A percentile compares a stretch with the other conserved stretches of the same genome.
Evolutionary conservation across 257 asterid species (phyloP).

Genomic region (Paulownia fortunei): DNA sequence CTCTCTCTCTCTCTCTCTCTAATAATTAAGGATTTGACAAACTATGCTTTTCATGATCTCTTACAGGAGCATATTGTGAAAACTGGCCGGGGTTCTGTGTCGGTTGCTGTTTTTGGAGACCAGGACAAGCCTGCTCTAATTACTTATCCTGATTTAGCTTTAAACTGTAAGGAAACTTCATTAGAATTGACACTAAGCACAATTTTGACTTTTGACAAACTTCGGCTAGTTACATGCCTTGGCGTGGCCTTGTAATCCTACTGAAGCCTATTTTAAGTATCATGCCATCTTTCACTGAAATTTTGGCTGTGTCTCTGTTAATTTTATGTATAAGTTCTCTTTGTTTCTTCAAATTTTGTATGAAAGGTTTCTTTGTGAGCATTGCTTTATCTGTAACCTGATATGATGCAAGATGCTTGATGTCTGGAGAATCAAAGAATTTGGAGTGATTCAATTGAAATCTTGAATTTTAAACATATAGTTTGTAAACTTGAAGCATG

Average conservation of each 20-base stretch:
- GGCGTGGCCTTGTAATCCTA: conserved; percentile 10
- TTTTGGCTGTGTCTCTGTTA: not conserved
- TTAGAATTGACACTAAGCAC: conserved; percentile 17
- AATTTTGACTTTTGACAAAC: conserved; percentile 7
- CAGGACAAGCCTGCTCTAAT: conserved; percentile 94
- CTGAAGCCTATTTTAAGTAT: not conserved
- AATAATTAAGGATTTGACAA: conserved; percentile 32
- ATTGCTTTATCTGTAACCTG: not conserved
- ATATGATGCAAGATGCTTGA: not conserved
- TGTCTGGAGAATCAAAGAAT: not conserved
- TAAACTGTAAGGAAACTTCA: conserved; percentile 70
- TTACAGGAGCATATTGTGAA: conserved; percentile 88
- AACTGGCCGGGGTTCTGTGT: conserved; percentile 64
- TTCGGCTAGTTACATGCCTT: conserved; percentile 36
- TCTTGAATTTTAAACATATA: conserved; percentile 12
- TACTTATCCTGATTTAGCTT: conserved; percentile 95
- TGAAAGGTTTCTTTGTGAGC: conserved; percentile 1
- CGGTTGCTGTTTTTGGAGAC: conserved; percentile 88
- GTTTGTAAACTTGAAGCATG: conserved; percentile 7
- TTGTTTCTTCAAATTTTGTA: not conserved
- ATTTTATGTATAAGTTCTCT: not conserved
- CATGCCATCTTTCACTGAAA: not conserved
- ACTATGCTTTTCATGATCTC: conserved; percentile 35
- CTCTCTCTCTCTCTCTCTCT: not conserved
- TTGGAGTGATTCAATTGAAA: not conserved